These are phyloP conservation scores for Lactarius vividus DNA, from an alignment of 768 basidiomycete genomes.

Conservation along the genomic window DNA sequence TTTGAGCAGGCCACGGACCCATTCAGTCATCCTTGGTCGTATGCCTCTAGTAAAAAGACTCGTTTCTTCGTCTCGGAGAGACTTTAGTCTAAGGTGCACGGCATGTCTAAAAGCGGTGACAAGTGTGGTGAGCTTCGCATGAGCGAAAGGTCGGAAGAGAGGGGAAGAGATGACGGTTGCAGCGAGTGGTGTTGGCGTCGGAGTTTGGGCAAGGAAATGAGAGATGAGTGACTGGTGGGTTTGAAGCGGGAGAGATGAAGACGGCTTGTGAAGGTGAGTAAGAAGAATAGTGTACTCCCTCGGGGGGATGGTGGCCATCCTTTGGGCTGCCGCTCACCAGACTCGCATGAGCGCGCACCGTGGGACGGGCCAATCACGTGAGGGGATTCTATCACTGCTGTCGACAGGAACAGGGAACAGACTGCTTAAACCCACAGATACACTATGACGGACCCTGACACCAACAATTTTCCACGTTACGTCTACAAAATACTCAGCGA, in stretches of 20 bases:
- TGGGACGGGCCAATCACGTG: neutral
- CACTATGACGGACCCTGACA: neutral
- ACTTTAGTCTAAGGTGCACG: constrained; percentile 49
- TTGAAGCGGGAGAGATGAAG: constrained; percentile 43
- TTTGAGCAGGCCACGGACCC: constrained; percentile 50
- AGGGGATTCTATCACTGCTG: neutral
- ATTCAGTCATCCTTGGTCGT: constrained; percentile 36
- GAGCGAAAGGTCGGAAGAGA: constrained; percentile 48
- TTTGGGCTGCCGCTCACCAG: neutral
- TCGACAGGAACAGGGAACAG: neutral
- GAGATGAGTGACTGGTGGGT: constrained; percentile 56
- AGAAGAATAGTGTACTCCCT: constrained; percentile 46
- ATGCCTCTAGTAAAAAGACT: constrained; percentile 27
- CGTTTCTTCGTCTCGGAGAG: constrained; percentile 37
- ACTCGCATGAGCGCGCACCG: neutral
- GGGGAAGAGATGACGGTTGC: constrained; percentile 56
- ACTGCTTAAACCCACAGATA: neutral
- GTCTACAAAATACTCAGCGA: constrained; percentile 41
- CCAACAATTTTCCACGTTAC: constrained; percentile 29
- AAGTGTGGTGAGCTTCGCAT: constrained; percentile 49
- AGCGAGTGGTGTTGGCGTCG: constrained; percentile 55
- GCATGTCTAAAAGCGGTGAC: constrained; percentile 59
- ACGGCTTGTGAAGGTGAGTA: constrained; percentile 48
- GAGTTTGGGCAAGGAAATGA: constrained; percentile 52
- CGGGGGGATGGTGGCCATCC: constrained; percentile 27